Base-by-base conservation (phyloP, 352 stramenopile genomes). In the Phytophthora hybrid region DNA sequence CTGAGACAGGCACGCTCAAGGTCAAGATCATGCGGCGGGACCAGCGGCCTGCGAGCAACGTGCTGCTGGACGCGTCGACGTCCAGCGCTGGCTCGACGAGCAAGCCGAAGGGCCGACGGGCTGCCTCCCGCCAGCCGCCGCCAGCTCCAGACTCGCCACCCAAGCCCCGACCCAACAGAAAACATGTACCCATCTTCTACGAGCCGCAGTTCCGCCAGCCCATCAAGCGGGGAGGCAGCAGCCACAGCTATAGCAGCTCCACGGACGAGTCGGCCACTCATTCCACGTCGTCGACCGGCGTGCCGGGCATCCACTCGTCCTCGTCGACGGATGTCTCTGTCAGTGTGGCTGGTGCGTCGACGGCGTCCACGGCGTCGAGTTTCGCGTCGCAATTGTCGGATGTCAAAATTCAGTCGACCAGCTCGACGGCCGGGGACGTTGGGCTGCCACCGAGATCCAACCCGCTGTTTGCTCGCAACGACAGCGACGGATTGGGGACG, bases 101-200 rank as follows among this genome's bases (percentile, higher is more conserved):
- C 21, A 75, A 53, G 19, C 64, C 62, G 11, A 73, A 21, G 19
- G 63, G 34, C 26, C 62, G 66, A 41, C 65, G 69, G 47, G 29
- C 44, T 19, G 59, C 63, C 10, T 26, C 34, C 34, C 66, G 55
- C 41, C 56, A 57, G 52, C 57, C 66, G 5, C 41, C 67, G 14
- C 54, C 66, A 8, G 58, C 59, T 1, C 29, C 75, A 2, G 69
- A 77, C 9, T 93, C 87, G 16, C 88, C 88, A 5, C 88, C 88
- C 11, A 93, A 92, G 72, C 88, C 88, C 2, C 80, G 88, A 51
- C 82, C 88, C n/a, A 94, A 94, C 54, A 78, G 88, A 63, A 94
- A 94, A 72, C 88, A 94, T 69, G 85, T 94, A 29, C 88, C 88
- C 3, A 91, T 94, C 44, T 94, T 94, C 73, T 94, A 94, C 74